phyloP scores from a whole-genome alignment of 441 rosid genomes.

The Eruca vesicaria region DNA sequence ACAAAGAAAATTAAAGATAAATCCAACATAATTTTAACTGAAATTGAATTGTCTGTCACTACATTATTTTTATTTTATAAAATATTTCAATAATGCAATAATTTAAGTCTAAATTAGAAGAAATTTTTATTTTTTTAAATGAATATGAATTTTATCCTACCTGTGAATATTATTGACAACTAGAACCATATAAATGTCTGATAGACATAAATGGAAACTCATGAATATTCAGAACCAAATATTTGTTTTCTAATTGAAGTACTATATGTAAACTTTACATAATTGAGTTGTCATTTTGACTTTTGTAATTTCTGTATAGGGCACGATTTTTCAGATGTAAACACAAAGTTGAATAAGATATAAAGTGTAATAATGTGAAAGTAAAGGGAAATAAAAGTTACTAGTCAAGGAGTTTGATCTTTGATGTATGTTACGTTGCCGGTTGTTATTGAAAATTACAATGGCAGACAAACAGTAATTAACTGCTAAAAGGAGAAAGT shows the following conservation, averaged over 20 bases:
- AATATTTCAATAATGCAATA: too few species aligned
- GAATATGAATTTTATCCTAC: background rate
- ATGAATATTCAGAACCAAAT: background rate
- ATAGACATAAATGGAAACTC: conserved; percentile 4
- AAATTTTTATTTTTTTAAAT: background rate
- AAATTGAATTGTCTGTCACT: too few species aligned
- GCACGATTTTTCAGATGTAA: background rate
- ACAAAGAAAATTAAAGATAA: too few species aligned
- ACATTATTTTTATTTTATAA: too few species aligned
- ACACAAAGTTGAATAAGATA: background rate
- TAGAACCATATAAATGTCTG: conserved; percentile 10
- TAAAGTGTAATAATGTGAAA: conserved; percentile 23
- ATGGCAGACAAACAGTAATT: conserved; percentile 32
- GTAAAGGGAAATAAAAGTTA: conserved; percentile 9
- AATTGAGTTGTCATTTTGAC: conserved; percentile 17
- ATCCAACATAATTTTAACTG: too few species aligned
- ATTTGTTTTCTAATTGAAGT: background rate
- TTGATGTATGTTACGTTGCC: conserved; percentile 26
- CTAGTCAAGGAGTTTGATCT: conserved; percentile 12
- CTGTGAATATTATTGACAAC: conserved; percentile 4
- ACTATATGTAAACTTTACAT: background rate
- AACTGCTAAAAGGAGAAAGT: conserved; percentile 19
- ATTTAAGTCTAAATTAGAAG: background rate
- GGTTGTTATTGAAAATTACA: conserved; percentile 27
- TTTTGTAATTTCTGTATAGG: background rate